Evolutionary conservation across 2,329 filamentous ascomycete genomes (phyloP), one percentile per base, ranked within the genome.

Genomic region (Aspergillus japonicus): DNA sequence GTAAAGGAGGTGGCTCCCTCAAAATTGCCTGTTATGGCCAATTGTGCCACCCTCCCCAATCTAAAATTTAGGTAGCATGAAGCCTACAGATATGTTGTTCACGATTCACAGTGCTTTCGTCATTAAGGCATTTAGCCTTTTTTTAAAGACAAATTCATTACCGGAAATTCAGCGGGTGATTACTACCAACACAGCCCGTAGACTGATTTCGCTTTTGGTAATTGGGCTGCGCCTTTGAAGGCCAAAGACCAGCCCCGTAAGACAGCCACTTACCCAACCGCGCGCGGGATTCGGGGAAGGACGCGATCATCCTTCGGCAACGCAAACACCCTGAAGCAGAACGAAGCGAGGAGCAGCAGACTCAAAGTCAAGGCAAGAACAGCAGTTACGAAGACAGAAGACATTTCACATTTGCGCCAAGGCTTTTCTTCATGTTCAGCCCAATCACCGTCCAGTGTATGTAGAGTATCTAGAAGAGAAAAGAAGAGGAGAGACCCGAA

Each of bases 401-500:
- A 42, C 61, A 64, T 55, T 63, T 69, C 68, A 71, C 65, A 68
- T 68, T 62, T 73, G 69, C 73, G 72, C 72, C 73, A 63, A 66
- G 67, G 62, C 67, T 68, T 68, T 66, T 64, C 63, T 66, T 56
- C 64, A 66, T 6, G 5, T 66, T 62, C 61, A 65, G 66, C 63
- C 62, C 60, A 64, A 71, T 75, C 67, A 77, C 69, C 74, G 73
- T 69, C 74, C 74, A 66, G 67, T 72, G 64, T 75, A 76, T 26
- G 66, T 69, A 62, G 73, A 74, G 64, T 77, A 77, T 69, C 74
- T 77, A 24, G 47, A 65, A 24, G 54, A 19, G 33, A 19, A 19
- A 54, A 26, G 26, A 26, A 26, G 26, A 8, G 26, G 26, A 26
- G 8, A 26, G 26, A 26, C 26, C 24, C 7, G 48, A 50, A 60